Evolutionary conservation across 495 filamentous ascomycete genomes (phyloP).

Genomic region (Trichoderma orchidacearum): DNA sequence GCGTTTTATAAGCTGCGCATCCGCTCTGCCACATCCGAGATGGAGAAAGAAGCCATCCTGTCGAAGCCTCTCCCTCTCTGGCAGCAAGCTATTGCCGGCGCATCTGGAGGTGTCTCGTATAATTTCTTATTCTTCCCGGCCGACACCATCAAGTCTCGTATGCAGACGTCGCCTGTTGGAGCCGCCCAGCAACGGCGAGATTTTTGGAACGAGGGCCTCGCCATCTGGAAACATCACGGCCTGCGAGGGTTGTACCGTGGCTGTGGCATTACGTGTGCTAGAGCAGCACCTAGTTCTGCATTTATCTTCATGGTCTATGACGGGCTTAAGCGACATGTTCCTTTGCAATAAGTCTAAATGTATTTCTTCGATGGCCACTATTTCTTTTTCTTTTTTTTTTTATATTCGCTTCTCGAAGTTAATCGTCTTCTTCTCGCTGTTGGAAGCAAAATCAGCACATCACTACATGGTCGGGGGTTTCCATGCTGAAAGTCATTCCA

Average conservation of each 20-base stretch:
- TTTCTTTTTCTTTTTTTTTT: background rate
- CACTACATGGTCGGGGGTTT: background rate
- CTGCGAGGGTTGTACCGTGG: conserved; percentile 79
- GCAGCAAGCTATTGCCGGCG: conserved; percentile 79
- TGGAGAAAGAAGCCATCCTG: conserved; percentile 15
- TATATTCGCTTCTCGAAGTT: background rate
- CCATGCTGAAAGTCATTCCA: background rate
- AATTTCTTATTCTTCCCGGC: conserved; percentile 96
- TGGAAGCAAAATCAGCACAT: background rate
- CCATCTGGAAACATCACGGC: conserved; percentile 70
- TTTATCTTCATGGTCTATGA: conserved; percentile 95
- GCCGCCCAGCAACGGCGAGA: conserved; percentile 29
- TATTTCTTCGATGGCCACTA: background rate
- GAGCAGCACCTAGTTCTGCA: conserved; percentile 86
- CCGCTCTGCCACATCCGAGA: conserved; percentile 12
- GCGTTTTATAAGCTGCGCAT: conserved; percentile 41
- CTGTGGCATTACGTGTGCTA: conserved; percentile 81
- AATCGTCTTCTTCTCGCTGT: no score
- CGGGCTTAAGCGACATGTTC: conserved; percentile 55
- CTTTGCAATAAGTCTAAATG: conserved; percentile 15
- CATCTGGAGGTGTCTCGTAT: conserved; percentile 82
- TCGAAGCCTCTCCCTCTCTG: conserved; percentile 43
- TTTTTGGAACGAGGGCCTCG: conserved; percentile 55
- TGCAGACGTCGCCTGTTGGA: conserved; percentile 76
- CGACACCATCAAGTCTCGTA: conserved; percentile 89